A percentile compares a stretch with the other conserved stretches of the same genome.
phyloP scores from a whole-genome alignment of 1,284 basidiomycete genomes.

The Stygiomarasmius scandens region DNA sequence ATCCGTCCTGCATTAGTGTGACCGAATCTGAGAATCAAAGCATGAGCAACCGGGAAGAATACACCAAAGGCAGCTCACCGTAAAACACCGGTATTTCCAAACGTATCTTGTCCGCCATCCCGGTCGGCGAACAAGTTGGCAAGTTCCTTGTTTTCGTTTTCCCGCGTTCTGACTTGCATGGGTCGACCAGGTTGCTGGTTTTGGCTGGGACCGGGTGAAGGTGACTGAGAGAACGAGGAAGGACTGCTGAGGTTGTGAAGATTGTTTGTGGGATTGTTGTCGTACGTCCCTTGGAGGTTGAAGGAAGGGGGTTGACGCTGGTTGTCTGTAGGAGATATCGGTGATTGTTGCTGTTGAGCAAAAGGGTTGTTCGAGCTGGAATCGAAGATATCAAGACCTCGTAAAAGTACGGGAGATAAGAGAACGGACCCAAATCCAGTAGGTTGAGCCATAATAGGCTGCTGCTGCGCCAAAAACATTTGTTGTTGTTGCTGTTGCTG shows the following conservation, averaged over 20 bases:
- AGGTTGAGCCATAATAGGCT: slow-evolving; percentile 60
- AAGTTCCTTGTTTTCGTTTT: slow-evolving; percentile 77
- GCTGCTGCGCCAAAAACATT: slow-evolving; percentile 51
- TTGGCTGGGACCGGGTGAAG: slow-evolving; percentile 29
- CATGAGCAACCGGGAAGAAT: slow-evolving; percentile 4
- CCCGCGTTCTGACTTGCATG: slow-evolving; percentile 47
- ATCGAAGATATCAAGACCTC: not conserved
- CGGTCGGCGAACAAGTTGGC: slow-evolving; percentile 82
- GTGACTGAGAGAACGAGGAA: slow-evolving; percentile 40
- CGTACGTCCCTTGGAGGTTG: slow-evolving; percentile 68
- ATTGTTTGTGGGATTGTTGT: slow-evolving; percentile 38
- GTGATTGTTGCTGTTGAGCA: slow-evolving; percentile 45
- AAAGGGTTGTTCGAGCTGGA: slow-evolving; percentile 94
- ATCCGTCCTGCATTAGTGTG: slow-evolving; percentile 64
- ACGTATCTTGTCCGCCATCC: slow-evolving; percentile 91
- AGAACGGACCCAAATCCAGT: slow-evolving; percentile 70
- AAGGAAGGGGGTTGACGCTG: slow-evolving; percentile 44
- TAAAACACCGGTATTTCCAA: slow-evolving; percentile 84
- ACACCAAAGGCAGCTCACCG: slow-evolving; percentile 47
- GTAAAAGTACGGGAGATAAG: not conserved
- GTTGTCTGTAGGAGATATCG: slow-evolving; percentile 33
- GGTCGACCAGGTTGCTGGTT: slow-evolving; percentile 33
- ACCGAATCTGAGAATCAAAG: slow-evolving; percentile 57
- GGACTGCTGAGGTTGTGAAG: slow-evolving; percentile 37
- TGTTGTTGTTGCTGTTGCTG: slow-evolving; percentile 61